Conservation (phyloP, 352 stramenopile genomes). For the Phytophthora podocarpi region DNA sequence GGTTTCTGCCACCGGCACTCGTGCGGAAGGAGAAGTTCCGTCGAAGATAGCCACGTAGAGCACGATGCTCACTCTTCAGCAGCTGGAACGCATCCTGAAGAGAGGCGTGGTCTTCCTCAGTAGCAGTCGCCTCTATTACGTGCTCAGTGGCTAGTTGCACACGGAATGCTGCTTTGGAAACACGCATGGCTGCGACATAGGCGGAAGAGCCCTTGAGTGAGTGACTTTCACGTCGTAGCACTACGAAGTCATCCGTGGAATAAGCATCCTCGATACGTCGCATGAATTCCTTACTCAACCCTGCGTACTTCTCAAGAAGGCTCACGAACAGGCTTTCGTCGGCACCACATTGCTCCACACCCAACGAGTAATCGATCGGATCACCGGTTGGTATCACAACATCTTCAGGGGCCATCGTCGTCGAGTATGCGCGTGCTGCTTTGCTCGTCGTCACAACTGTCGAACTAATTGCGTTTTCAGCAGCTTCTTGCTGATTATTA, state of each 20-base stretch:
- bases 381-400: constrained; percentile 80
- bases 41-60: constrained; percentile 77
- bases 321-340: constrained; percentile 87
- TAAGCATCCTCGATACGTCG: constrained; percentile 73
- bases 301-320: constrained; percentile 81
- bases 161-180: constrained; percentile 84
- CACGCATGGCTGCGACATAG: constrained; percentile 82
- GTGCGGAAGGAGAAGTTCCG: constrained; percentile 85
- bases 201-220: constrained; percentile 89
- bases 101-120: constrained; percentile 34
- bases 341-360: constrained; percentile 81
- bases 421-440: constrained; percentile 48
- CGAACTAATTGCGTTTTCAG: constrained; percentile 26
- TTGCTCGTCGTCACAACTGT: constrained; percentile 36
- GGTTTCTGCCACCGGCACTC: constrained; percentile 31
- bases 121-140: constrained; percentile 64
- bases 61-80: constrained; percentile 76
- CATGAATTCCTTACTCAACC: constrained; percentile 78
- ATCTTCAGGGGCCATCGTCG: constrained; percentile 60
- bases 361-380: constrained; percentile 78
- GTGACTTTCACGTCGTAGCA: constrained; percentile 77
- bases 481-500: constrained; percentile 27
- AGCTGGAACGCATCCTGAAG: constrained; percentile 60
- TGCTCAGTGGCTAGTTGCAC: constrained; percentile 79
- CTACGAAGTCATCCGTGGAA: constrained; percentile 53